These are phyloP conservation scores for Aspergillus japonicus DNA, from an alignment of 2,329 filamentous ascomycete species.

Conservation along the genomic window DNA sequence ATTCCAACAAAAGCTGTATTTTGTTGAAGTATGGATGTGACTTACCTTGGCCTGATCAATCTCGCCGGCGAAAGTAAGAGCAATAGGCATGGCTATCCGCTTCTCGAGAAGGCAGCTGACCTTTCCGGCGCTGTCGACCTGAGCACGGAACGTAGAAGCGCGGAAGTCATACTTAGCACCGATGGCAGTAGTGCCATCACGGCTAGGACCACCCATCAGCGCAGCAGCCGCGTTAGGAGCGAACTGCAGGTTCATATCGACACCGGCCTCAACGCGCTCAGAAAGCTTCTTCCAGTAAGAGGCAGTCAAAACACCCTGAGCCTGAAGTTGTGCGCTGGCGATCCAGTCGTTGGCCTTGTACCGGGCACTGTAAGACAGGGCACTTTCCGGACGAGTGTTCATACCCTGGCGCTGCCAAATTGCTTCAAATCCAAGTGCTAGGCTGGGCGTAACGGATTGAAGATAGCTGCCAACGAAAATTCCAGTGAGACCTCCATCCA, in stretches of 20 bases:
- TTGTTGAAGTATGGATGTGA: slow-evolving; percentile 21
- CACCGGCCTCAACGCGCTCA: slow-evolving; percentile 93
- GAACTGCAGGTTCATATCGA: slow-evolving; percentile 88
- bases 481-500: slow-evolving; percentile 89
- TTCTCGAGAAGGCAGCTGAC: slow-evolving; percentile 92
- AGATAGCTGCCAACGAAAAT: slow-evolving; percentile 96
- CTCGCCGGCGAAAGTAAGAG: slow-evolving; percentile 92
- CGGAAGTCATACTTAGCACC: slow-evolving; percentile 98
- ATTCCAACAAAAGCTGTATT: not conserved
- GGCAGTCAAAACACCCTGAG: slow-evolving; percentile 81
- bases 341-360: slow-evolving; percentile 95
- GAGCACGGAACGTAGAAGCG: slow-evolving; percentile 90
- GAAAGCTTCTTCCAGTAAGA: slow-evolving; percentile 93
- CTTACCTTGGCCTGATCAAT: slow-evolving; percentile 93
- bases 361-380: slow-evolving; percentile 82
- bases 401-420: slow-evolving; percentile 89
- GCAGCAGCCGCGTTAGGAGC: slow-evolving; percentile 62
- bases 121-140: slow-evolving; percentile 93
- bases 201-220: slow-evolving; percentile 74
- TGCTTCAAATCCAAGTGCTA: slow-evolving; percentile 85
- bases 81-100: slow-evolving; percentile 87
- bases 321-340: slow-evolving; percentile 83
- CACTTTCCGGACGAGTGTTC: slow-evolving; percentile 84
- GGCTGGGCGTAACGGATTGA: slow-evolving; percentile 82
- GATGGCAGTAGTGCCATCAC: slow-evolving; percentile 86